These are phyloP conservation scores for Metschnikowia peoriensis DNA, from an alignment of 805 yeast species.

Conservation along the genomic window DNA sequence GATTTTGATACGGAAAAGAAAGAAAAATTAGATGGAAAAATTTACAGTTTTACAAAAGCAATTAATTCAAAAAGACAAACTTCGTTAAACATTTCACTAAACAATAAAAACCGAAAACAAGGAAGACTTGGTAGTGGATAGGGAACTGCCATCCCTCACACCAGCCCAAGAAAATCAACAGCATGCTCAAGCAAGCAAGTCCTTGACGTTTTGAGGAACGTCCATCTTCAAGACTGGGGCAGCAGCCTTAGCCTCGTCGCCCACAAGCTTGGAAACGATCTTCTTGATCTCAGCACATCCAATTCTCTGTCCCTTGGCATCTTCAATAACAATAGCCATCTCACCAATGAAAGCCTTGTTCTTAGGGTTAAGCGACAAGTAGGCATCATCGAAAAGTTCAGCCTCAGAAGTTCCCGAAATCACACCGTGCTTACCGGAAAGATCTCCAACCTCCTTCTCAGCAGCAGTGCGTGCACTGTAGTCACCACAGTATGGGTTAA, in stretches of 20 bases:
- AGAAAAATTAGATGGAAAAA: no score
- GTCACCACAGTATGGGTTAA: constrained; percentile 5
- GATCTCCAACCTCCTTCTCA: constrained; percentile 6
- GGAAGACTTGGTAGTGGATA: background rate
- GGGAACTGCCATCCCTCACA: background rate
- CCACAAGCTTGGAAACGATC: background rate
- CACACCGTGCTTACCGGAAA: constrained; percentile 6
- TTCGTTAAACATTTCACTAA: background rate
- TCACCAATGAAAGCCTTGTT: constrained; percentile 5
- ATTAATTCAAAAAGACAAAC: background rate
- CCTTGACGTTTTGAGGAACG: background rate
- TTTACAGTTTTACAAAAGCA: background rate
- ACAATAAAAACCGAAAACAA: background rate
- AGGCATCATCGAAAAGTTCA: background rate
- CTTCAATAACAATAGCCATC: constrained; percentile 1
- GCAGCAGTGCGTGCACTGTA: background rate
- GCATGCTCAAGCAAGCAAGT: background rate
- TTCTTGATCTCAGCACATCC: constrained; percentile 3
- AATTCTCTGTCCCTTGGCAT: background rate
- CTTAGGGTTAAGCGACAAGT: constrained; percentile 6
- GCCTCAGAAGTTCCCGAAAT: background rate
- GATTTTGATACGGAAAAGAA: no score
- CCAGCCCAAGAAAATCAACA: background rate
- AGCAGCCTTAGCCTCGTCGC: constrained; percentile 4
- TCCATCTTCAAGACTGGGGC: background rate